Evolutionary conservation across 2,329 filamentous ascomycete species (phyloP).

Genomic region (Drechslera avenae): DNA sequence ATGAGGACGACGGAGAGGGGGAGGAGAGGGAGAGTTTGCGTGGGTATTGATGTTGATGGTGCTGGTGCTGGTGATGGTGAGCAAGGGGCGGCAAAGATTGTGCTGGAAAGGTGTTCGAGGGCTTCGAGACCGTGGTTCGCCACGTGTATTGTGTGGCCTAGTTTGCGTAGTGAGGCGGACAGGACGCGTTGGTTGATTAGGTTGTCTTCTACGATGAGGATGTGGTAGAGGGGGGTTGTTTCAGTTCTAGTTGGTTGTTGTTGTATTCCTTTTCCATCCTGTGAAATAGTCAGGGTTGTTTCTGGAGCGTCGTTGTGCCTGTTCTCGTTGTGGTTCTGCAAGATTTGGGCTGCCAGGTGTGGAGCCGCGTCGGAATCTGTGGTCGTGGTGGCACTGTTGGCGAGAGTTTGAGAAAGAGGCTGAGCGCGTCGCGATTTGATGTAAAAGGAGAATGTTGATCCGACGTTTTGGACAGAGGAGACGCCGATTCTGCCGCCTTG

Average conservation of each 20-base stretch:
- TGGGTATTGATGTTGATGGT: not conserved
- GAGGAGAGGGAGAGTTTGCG: too few relatives aligned
- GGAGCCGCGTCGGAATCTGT: too few relatives aligned
- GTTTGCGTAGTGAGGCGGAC: conserved; percentile 28
- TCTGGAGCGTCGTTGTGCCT: too few relatives aligned
- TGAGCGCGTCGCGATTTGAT: conserved; percentile 18
- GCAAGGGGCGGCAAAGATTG: not conserved
- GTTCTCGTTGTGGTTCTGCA: not conserved
- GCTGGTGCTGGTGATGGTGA: too few relatives aligned
- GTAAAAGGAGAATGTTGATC: conserved; percentile 36
- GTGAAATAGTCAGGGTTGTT: too few relatives aligned
- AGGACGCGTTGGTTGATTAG: conserved; percentile 41
- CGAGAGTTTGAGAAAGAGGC: not conserved
- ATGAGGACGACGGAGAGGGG: conserved; percentile 17
- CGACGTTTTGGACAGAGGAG: conserved; percentile 21
- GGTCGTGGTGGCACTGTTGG: not conserved
- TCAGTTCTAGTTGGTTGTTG: not conserved
- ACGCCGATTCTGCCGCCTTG: conserved; percentile 36
- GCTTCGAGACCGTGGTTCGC: conserved; percentile 40
- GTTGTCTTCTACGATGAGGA: conserved; percentile 42
- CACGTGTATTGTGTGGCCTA: conserved; percentile 29
- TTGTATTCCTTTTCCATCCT: not conserved
- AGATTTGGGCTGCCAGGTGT: too few relatives aligned
- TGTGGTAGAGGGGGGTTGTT: not conserved
- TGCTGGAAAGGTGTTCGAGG: conserved; percentile 20